A percentile compares a stretch with the other conserved stretches of the same genome.
Conservation (phyloP, 148 eudicot species). For the Fallopia convolvulus region DNA sequence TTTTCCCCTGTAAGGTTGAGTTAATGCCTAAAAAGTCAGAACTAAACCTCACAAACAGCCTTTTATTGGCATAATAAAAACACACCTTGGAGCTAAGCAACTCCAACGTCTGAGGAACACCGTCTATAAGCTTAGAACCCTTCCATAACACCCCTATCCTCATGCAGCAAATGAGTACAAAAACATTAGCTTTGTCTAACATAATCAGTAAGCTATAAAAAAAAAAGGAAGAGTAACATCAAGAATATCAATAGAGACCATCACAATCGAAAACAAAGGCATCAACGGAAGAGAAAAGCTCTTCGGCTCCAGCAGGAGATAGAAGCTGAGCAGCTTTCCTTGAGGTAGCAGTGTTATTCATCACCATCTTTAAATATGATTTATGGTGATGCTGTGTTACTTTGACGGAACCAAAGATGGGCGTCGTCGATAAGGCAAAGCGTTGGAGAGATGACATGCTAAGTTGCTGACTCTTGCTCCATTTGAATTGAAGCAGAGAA, state of each 20-base stretch:
- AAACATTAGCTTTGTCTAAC: neutral
- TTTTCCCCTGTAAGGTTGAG: constrained; percentile 44
- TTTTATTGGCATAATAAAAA: too few relatives aligned
- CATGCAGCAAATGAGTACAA: neutral
- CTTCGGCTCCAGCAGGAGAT: constrained; percentile 17
- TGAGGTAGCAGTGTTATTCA: neutral
- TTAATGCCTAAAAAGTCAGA: neutral
- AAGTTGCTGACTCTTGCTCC: neutral
- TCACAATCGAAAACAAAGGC: constrained; percentile 90
- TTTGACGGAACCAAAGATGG: neutral
- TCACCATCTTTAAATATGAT: neutral
- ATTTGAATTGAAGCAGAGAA: neutral
- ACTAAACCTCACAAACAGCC: neutral
- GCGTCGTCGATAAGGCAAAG: neutral
- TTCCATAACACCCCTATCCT: constrained; percentile 62
- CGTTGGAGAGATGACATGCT: neutral
- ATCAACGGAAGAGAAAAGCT: constrained; percentile 55
- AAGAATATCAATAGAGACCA: constrained; percentile 25
- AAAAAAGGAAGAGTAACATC: neutral
- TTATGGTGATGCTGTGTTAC: neutral
- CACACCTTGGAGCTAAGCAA: constrained; percentile 61
- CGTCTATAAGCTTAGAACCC: constrained; percentile 77
- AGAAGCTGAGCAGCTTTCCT: constrained; percentile 24
- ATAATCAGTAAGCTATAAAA: neutral
- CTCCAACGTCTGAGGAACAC: constrained; percentile 60